Evolutionary conservation across 1,284 basidiomycete species (phyloP).

Genomic region (Trametes versicolor): DNA sequence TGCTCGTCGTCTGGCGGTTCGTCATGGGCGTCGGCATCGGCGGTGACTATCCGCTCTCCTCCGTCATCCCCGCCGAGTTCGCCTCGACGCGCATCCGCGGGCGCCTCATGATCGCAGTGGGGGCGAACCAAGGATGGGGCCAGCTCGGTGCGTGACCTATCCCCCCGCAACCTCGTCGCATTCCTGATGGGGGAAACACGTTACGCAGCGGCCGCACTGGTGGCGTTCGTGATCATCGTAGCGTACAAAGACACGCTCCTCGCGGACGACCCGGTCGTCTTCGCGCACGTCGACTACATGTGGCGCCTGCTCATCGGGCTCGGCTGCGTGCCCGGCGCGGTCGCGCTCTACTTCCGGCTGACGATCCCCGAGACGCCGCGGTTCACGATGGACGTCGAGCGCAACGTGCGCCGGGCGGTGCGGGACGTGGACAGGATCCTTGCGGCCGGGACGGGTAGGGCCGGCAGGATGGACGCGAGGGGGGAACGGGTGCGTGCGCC

Average conservation of each 20-base stretch:
- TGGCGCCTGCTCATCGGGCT: conserved; percentile 81
- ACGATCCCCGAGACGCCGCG: conserved; percentile 84
- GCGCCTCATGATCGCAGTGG: conserved; percentile 77
- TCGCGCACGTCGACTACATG: conserved; percentile 64
- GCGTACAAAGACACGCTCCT: conserved; percentile 71
- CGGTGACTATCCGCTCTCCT: conserved; percentile 75
- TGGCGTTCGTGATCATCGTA: conserved; percentile 73
- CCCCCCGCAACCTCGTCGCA: neutral
- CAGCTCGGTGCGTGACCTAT: conserved; percentile 60
- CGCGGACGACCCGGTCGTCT: conserved; percentile 50
- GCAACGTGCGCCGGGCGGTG: conserved; percentile 79
- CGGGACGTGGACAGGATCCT: conserved; percentile 76
- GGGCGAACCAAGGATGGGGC: conserved; percentile 76
- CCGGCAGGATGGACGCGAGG: conserved; percentile 65
- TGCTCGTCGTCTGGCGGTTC: conserved; percentile 76
- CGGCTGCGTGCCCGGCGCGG: conserved; percentile 71
- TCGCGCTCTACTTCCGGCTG: conserved; percentile 82
- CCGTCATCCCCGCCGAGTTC: conserved; percentile 81
- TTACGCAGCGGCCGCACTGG: conserved; percentile 65
- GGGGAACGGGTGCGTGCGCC: conserved; percentile 69
- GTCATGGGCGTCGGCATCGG: conserved; percentile 77
- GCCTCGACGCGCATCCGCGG: conserved; percentile 78
- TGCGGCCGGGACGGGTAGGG: conserved; percentile 53
- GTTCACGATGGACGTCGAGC: conserved; percentile 92
- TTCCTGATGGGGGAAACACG: conserved; percentile 6